Evolutionary conservation across 1,284 basidiomycete species (phyloP).

Genomic region (Pulchroboletus neoregius): DNA sequence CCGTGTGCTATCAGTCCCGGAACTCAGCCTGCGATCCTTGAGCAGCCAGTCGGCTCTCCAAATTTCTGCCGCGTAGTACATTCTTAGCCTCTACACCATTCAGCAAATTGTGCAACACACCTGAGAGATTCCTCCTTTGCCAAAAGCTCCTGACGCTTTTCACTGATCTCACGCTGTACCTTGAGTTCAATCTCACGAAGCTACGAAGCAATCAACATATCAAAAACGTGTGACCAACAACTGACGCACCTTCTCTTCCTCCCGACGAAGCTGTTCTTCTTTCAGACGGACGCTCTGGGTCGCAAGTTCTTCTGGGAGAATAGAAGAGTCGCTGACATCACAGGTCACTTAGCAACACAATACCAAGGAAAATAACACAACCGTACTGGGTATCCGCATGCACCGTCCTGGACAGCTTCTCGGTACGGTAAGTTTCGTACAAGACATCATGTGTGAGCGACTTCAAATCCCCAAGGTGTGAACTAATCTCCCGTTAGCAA

Average conservation of each 20-base stretch:
- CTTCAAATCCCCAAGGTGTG: constrained; percentile 93
- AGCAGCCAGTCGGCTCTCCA: constrained; percentile 86
- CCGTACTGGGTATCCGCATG: constrained; percentile 78
- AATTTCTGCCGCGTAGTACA: constrained; percentile 51
- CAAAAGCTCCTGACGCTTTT: constrained; percentile 95
- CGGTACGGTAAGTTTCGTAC: constrained; percentile 96
- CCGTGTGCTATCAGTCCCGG: constrained; percentile 42
- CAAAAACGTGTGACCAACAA: not conserved
- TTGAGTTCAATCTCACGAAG: constrained; percentile 98
- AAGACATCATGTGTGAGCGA: constrained; percentile 93
- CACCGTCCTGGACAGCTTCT: constrained; percentile 94
- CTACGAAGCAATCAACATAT: constrained; percentile 37
- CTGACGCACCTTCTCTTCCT: constrained; percentile 83
- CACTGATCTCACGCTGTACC: constrained; percentile 97
- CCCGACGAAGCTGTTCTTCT: constrained; percentile 96
- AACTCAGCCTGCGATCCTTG: constrained; percentile 71
- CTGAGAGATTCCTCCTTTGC: constrained; percentile 90
- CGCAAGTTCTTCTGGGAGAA: constrained; percentile 93
- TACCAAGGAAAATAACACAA: constrained; percentile 1
- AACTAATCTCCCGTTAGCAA: constrained; percentile 47
- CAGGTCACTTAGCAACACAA: constrained; percentile 16
- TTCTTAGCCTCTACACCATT: constrained; percentile 1
- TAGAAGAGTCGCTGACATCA: constrained; percentile 70
- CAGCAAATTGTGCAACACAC: constrained; percentile 37
- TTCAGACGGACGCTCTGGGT: constrained; percentile 96